These are phyloP conservation scores for Monilinia fructigena DNA, from an alignment of 2,329 filamentous ascomycete species.

Conservation along the genomic window DNA sequence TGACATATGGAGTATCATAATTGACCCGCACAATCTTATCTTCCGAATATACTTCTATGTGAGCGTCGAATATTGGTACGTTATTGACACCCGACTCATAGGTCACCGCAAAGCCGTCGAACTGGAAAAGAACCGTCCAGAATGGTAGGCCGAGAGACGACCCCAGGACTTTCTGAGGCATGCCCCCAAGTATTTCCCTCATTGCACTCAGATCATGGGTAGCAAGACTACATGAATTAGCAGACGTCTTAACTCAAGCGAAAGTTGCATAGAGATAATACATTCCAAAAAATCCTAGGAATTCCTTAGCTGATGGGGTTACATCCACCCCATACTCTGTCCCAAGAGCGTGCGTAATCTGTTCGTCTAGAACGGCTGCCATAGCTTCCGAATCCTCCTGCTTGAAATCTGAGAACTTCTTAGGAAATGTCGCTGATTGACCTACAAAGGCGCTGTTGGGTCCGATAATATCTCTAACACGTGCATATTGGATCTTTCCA, in stretches of 20 bases:
- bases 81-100: conserved; percentile 57
- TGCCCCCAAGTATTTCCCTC: conserved; percentile 51
- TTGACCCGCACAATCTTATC: conserved; percentile 54
- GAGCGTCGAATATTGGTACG: conserved; percentile 54
- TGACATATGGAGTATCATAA: conserved; percentile 59
- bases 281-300: conserved; percentile 19
- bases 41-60: conserved; percentile 52
- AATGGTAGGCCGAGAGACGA: conserved; percentile 47
- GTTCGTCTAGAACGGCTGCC: conserved; percentile 72
- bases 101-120: conserved; percentile 49
- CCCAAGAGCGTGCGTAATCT: conserved; percentile 81
- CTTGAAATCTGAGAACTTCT: conserved; percentile 45
- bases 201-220: conserved; percentile 55
- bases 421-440: conserved; percentile 50
- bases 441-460: conserved; percentile 51
- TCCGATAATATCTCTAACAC: conserved; percentile 51
- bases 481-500: conserved; percentile 54
- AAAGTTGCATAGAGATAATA: background rate
- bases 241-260: background rate
- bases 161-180: conserved; percentile 48
- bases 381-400: conserved; percentile 30
- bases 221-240: conserved; percentile 47
- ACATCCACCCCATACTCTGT: conserved; percentile 56
- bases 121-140: conserved; percentile 48
- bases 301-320: conserved; percentile 12